These are phyloP conservation scores for Pseudopithomyces maydicus DNA, from an alignment of 2,329 filamentous ascomycete genomes.

Conservation along the genomic window DNA sequence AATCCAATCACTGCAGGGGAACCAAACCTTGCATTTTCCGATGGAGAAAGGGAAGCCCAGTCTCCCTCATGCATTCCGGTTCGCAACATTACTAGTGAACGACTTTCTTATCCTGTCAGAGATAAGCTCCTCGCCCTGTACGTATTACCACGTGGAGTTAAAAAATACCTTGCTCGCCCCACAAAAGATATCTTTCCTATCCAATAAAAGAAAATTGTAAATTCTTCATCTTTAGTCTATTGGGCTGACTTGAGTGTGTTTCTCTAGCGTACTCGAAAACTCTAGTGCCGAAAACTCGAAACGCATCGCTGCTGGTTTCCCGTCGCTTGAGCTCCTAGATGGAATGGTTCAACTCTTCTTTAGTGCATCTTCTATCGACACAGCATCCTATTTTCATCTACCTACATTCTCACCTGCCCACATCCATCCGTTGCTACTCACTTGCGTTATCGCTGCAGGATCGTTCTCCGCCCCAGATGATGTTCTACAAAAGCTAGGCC, in stretches of 20 bases:
- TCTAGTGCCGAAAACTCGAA: conserved; percentile 57
- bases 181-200: no score
- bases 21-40: conserved; percentile 46
- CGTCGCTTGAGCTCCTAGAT: conserved; percentile 64
- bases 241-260: no score
- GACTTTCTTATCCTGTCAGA: conserved; percentile 47
- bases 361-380: conserved; percentile 60
- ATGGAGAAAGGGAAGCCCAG: conserved; percentile 34
- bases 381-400: conserved; percentile 66
- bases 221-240: no score
- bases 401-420: conserved; percentile 62
- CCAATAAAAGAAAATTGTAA: no score
- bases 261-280: conserved; percentile 57
- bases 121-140: conserved; percentile 67
- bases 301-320: conserved; percentile 65
- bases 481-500: conserved; percentile 65
- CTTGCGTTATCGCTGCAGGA: conserved; percentile 64
- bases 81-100: conserved; percentile 49
- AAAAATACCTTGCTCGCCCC: no score
- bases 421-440: conserved; percentile 64
- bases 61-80: conserved; percentile 39
- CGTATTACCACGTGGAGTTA: no score
- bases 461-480: conserved; percentile 62
- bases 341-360: conserved; percentile 66
- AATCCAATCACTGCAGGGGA: conserved; percentile 35